These are phyloP conservation scores for Henckelia pumila DNA, from an alignment of 257 asterid species.

Conservation along the genomic window DNA sequence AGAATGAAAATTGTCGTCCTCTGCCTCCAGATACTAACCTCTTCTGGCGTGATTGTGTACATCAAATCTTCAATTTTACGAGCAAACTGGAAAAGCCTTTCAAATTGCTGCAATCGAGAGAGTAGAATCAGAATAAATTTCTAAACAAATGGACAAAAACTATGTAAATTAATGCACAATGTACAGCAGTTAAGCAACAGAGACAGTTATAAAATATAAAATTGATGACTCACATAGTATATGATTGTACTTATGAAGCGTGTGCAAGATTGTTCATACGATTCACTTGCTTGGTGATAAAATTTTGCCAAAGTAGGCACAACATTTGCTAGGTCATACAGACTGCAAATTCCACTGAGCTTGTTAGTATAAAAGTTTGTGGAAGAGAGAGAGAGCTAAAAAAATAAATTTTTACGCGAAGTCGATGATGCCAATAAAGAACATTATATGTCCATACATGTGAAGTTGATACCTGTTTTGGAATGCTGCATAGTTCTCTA, in stretches of 20 bases:
- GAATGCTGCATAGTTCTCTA: conserved; percentile 97
- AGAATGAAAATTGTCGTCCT: conserved; percentile 16
- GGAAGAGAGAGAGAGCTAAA: conserved; percentile 9
- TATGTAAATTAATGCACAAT: conserved; percentile 2
- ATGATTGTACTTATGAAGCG: conserved; percentile 84
- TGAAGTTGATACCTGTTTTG: conserved; percentile 71
- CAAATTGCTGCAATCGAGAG: conserved; percentile 76
- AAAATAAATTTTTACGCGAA: not conserved
- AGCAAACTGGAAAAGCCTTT: conserved; percentile 86
- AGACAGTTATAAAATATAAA: conserved; percentile 11
- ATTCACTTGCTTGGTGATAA: conserved; percentile 97
- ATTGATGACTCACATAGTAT: conserved; percentile 58
- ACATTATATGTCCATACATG: conserved; percentile 10
- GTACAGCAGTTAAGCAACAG: conserved; percentile 14
- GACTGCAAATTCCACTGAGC: conserved; percentile 55
- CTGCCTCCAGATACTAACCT: conserved; percentile 50
- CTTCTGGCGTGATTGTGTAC: conserved; percentile 69
- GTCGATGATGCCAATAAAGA: conserved; percentile 1
- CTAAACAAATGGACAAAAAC: conserved; percentile 14
- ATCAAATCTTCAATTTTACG: conserved; percentile 86
- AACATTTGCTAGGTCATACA: conserved; percentile 94
- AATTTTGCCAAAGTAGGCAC: conserved; percentile 93
- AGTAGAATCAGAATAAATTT: conserved; percentile 14
- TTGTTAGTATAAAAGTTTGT: conserved; percentile 14
- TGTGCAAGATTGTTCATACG: conserved; percentile 88